Evolutionary conservation across 2,329 filamentous ascomycete genomes (phyloP), one percentile per base, ranked within the genome.

Genomic region (Nemania sp.): DNA sequence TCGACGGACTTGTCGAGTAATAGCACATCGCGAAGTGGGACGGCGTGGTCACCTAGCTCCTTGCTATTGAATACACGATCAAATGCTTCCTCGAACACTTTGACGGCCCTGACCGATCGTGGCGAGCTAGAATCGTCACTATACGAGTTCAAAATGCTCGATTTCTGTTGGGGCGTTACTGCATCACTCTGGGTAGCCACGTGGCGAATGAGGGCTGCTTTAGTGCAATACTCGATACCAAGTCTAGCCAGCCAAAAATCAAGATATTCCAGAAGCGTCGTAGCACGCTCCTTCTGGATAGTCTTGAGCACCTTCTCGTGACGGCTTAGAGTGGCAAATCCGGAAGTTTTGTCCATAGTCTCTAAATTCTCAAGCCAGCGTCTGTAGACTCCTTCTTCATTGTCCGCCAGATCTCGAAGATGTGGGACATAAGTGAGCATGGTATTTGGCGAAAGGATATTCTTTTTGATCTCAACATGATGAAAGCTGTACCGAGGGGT

Each of bases 381-480:
- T 64, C 85, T 83, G 72, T 88, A 88, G 67, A 84, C 82, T 15
- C 80, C 79, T 73, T 88, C 87, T 73, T 88, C 86, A n/a, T 83
- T 83, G 26, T 84, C 84, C 54, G 86, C 84, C 29, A 89, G 79
- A 69, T 89, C 87, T 61, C 86, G 83, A 58, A 89, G 77, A 75
- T 89, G 86, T 15, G 87, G 87, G 15, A 89, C 86, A 74, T 88
- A 89, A 35, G 85, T 88, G 61, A 89, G 80, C 80, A 87, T 86
- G 1, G 87, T 88, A 73, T 88, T 88, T 3, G 87, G 86, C 0
- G 87, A 87, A 32, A 89, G 80, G 41, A 89, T 84, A 64, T 89
- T 89, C 74, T 86, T 88, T 74, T 81, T 82, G 59, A 89, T 87
- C 73, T 88, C 85, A 43, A 89, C 85, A 66, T 89, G 86, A 71